These are phyloP conservation scores for Dalechampia spathulata DNA, from an alignment of 441 rosid genomes.

Conservation along the genomic window DNA sequence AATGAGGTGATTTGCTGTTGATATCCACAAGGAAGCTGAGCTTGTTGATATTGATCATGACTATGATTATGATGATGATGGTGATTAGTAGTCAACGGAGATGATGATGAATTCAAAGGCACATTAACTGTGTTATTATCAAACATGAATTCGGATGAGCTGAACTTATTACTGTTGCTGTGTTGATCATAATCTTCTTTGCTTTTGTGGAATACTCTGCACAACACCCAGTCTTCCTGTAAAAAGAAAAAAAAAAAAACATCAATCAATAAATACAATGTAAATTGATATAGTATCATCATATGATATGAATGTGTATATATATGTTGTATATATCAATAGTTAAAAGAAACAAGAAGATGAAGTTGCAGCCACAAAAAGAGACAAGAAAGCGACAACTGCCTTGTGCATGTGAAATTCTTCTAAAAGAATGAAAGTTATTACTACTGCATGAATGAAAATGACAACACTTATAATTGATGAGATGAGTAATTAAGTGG, in stretches of 20 bases:
- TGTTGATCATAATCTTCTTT: conserved; percentile 19
- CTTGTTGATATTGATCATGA: background rate
- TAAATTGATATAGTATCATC: too few relatives aligned
- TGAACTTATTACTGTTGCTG: conserved; percentile 12
- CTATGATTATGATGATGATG: too few relatives aligned
- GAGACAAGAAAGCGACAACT: conserved; percentile 11
- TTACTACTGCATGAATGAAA: background rate
- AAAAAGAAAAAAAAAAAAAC: background rate
- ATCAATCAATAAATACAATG: too few relatives aligned
- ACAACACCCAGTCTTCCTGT: conserved; percentile 97
- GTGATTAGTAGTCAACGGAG: conserved; percentile 10
- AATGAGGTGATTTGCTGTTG: conserved; percentile 24
- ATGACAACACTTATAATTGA: background rate
- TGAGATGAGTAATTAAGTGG: too few relatives aligned
- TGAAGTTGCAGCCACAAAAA: background rate
- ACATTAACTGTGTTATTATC: conserved; percentile 27
- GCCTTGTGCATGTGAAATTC: conserved; percentile 1
- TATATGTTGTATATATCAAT: too few relatives aligned
- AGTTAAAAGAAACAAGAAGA: too few relatives aligned
- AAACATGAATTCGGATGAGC: conserved; percentile 27
- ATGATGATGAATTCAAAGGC: conserved; percentile 12
- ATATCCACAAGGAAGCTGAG: conserved; percentile 17
- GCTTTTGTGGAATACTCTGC: conserved; percentile 82
- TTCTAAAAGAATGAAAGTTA: background rate
- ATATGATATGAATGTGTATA: too few relatives aligned